Base-by-base conservation (phyloP, 352 stramenopile genomes). In the Phytopythium litorale region DNA sequence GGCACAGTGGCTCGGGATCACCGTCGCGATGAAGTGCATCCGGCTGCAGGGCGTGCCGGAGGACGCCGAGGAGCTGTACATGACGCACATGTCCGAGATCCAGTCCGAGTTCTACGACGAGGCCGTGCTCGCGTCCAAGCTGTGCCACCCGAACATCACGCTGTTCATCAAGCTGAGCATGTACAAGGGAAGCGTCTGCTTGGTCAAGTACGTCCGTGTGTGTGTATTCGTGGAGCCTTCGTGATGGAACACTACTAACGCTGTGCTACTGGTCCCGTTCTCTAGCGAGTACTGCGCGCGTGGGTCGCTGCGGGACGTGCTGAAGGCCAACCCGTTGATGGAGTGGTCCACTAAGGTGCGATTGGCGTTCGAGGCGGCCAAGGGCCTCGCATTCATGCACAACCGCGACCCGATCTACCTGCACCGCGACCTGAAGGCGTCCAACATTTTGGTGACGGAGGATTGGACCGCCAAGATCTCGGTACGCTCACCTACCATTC, bases 311-410 rank as follows among this genome's bases (percentile, higher is more conserved):
- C 75, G 78, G 60, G 79, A 91, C 46, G 79, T 84, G 25, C 65
- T 91, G 28, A 76, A 75, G 33, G 72, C 77, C 1, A 87, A 89
- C 57, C 76, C 78, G 6, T 57, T 89, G 5, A 72, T 89, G 62
- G 79, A 89, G 42, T 91, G 81, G 81, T 71, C 73, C 38, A 87
- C 79, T 18, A 88, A 86, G 63, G 79, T 88, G 28, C 79, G 79
- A 12, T 60, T 91, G 9, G 81, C 81, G 11, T 89, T 91, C 30
- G 77, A 89, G 48, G 73, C 79, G 5, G 77, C 81, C 18, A 91
- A 88, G 71, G 79, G 81, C 11, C 69, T 91, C n/a, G 79, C 81
- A 5, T 91, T 88, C 63, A 89, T 91, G 81, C 81, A 91, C 65
- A 89, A 89, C 48, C 74, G 79, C 37, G 72, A 89, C 49, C 81